phyloP scores from a whole-genome alignment of 495 filamentous ascomycete genomes.

The Hypomontagnella monticulosa region DNA sequence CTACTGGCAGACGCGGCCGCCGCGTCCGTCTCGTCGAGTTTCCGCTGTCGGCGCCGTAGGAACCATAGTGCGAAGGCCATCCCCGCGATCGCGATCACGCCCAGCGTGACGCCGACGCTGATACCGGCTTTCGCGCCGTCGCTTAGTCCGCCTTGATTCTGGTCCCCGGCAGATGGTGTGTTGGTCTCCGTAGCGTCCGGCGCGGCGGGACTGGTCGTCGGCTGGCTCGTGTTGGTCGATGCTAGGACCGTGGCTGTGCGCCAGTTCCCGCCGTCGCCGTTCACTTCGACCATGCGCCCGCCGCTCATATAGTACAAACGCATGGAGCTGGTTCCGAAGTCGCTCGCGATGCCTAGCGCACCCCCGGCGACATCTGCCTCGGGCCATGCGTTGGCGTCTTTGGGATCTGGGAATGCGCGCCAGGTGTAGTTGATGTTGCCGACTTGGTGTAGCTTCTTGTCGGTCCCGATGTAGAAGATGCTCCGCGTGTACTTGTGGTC shows the following conservation, averaged over 20 bases:
- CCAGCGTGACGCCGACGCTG: constrained; percentile 39
- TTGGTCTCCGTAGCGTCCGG: neutral
- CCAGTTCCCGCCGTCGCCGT: constrained; percentile 31
- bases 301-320: constrained; percentile 41
- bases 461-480: constrained; percentile 46
- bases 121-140: constrained; percentile 40
- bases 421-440: constrained; percentile 28
- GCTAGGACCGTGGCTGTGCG: constrained; percentile 1
- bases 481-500: constrained; percentile 37
- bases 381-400: constrained; percentile 26
- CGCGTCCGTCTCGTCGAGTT: constrained; percentile 15
- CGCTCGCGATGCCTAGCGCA: constrained; percentile 36
- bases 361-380: constrained; percentile 34
- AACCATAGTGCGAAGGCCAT: constrained; percentile 29
- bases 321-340: constrained; percentile 19
- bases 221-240: constrained; percentile 13
- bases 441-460: constrained; percentile 36
- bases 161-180: neutral
- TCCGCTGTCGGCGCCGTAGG: constrained; percentile 28
- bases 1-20: neutral
- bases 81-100: constrained; percentile 34
- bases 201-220: neutral
- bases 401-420: constrained; percentile 6
- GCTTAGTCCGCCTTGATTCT: constrained; percentile 15
- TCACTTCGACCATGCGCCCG: constrained; percentile 37